Conservation (phyloP, 306 rosid genomes). For the Lotus japonicus region DNA sequence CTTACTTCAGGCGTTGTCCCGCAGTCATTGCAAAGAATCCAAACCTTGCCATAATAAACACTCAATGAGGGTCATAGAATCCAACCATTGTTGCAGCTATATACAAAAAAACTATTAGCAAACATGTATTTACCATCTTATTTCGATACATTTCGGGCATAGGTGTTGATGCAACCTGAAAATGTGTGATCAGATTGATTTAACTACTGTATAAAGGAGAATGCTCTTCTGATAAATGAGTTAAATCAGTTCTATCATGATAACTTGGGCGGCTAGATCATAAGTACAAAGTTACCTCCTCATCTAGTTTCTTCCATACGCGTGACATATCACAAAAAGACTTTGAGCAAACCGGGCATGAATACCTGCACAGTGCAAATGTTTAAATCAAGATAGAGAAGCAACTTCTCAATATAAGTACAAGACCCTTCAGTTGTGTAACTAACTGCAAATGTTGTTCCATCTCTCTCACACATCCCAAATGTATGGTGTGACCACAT, state of each 20-base stretch:
- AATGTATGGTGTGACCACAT: constrained; percentile 78
- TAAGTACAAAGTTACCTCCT: constrained; percentile 32
- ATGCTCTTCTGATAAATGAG: neutral
- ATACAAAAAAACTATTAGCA: neutral
- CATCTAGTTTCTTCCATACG: constrained; percentile 61
- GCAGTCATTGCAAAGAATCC: constrained; percentile 78
- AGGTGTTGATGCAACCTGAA: constrained; percentile 30
- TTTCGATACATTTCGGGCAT: constrained; percentile 27
- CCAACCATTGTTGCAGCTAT: neutral
- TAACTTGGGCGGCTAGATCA: too few relatives aligned
- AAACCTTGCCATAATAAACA: constrained; percentile 32
- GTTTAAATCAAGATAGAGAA: neutral
- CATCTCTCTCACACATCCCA: constrained; percentile 64
- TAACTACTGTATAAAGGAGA: neutral
- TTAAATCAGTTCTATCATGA: neutral
- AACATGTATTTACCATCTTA: constrained; percentile 17
- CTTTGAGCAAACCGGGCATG: constrained; percentile 82
- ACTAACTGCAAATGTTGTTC: constrained; percentile 52
- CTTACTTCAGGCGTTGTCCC: constrained; percentile 51
- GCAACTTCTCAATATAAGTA: constrained; percentile 17
- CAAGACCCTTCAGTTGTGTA: constrained; percentile 17
- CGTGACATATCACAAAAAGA: constrained; percentile 65
- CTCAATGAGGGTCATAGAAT: neutral
- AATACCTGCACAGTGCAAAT: constrained; percentile 40
- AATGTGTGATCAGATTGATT: neutral